Evolutionary conservation across 164 flowering plant species (phyloP).

Genomic region (Chloranthus sessilifolius): DNA sequence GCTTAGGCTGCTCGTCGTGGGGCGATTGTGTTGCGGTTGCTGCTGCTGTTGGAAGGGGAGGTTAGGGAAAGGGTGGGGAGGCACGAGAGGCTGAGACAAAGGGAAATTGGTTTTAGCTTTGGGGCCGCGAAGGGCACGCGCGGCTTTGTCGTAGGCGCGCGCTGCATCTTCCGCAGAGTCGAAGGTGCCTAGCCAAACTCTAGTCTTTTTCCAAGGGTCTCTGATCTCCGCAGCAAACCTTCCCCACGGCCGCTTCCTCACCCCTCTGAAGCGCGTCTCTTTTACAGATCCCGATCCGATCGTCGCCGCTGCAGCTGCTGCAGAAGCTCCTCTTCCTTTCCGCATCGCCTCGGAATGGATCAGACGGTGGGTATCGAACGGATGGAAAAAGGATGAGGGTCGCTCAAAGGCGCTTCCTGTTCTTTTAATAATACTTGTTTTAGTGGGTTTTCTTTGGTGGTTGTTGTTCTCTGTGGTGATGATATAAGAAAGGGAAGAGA

Average conservation of each 20-base stretch:
- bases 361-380: neutral
- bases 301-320: conserved; percentile 14
- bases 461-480: too few species aligned
- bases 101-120: conserved; percentile 80
- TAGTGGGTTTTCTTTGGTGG: too few species aligned
- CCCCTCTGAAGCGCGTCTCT: conserved; percentile 61
- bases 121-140: conserved; percentile 61
- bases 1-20: conserved; percentile 63
- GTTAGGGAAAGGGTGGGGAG: conserved; percentile 3
- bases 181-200: conserved; percentile 88
- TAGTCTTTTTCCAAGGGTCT: conserved; percentile 69
- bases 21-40: conserved; percentile 38
- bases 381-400: neutral
- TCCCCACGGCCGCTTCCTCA: conserved; percentile 80
- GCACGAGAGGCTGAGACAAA: neutral
- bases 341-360: conserved; percentile 25
- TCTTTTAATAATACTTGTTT: neutral
- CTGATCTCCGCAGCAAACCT: conserved; percentile 81
- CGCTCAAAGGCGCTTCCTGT: neutral
- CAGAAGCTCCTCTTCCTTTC: conserved; percentile 37
- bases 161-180: conserved; percentile 83
- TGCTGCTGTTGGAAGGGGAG: conserved; percentile 6
- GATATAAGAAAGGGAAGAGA: conserved; percentile 13
- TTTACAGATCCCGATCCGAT: conserved; percentile 14
- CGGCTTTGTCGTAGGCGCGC: conserved; percentile 73